Base-by-base conservation (phyloP, 139 green algal genomes). In the Mesotaenium endlicherianum region DNA sequence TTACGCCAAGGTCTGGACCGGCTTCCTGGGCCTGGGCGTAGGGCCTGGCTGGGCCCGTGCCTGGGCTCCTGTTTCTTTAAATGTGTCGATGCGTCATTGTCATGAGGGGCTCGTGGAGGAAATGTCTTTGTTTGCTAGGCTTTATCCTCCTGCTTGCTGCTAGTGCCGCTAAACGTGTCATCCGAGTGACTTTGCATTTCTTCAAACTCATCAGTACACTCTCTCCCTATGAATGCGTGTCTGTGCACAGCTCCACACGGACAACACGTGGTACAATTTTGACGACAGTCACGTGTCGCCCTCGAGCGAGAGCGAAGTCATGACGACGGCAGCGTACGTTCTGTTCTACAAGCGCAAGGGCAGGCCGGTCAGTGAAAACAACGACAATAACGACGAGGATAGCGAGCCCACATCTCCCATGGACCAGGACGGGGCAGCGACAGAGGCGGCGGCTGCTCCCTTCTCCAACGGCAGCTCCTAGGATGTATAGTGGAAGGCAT, bases 261-360 rank as follows among this genome's bases (percentile, higher is more conserved):
- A 64, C 68, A 76, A 47, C 4, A 11, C 38, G 4, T 98, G 95
- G 95, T 92, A 94, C 86, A 90, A 77, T 53, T 98, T 96, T 87
- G 94, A 98, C 71, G 95, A 98, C 90, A 91, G 77, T 79, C 67
- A 88, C 47, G 90, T 94, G 0, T 82, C 67, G 0, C 20, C 55
- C 0, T 50, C 53, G 26, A 72, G 43, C 6, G 81, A 71, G 59
- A 30, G 71, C 6, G 39, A 91, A 8, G 55, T 90, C 11, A 34
- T 84, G 31, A 91, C 89, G 26, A 53, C 81, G 20, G 91, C 94
- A 5, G 95, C 94, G 1, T 98, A 98, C 81, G 82, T 98, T 60
- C 92, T 98, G 5, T 98, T 98, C 88, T 98, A 98, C 85, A 36
- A 72, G 60, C 60, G 60, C 36, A 72, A 72, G 60, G n/a, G n/a